Percentiles rank a stretch among this genome's conserved stretches.
Evolutionary conservation across 1,139 yeast genomes (phyloP).

Genomic region (Scheffersomyces illinoinensis): DNA sequence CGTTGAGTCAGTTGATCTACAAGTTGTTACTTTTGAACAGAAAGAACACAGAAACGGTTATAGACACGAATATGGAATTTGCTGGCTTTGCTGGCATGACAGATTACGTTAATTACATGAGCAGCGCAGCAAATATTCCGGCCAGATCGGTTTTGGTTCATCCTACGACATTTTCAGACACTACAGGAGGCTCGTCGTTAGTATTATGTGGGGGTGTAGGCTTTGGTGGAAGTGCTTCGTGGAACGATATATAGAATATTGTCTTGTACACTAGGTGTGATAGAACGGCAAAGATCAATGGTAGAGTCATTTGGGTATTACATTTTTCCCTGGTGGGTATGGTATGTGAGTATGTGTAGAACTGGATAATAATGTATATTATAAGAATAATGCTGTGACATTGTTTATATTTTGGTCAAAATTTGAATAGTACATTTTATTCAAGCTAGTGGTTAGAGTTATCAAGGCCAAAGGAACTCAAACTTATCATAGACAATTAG

Average conservation of each 20-base stretch:
- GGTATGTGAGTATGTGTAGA: not conserved
- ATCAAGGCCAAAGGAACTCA: too few species aligned
- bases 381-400: too few species aligned
- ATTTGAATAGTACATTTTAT: too few species aligned
- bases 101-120: constrained; percentile 2
- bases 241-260: constrained; percentile 21
- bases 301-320: not conserved
- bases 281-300: not conserved
- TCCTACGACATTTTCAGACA: constrained; percentile 14
- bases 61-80: not conserved
- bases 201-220: constrained; percentile 33
- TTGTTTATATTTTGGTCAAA: not conserved
- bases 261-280: not conserved
- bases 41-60: not conserved
- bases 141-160: constrained; percentile 1
- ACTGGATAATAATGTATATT: too few species aligned
- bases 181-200: constrained; percentile 19
- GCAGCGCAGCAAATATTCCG: not conserved
- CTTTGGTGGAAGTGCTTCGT: constrained; percentile 25
- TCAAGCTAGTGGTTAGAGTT: too few species aligned
- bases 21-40: constrained; percentile 1
- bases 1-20: constrained; percentile 6
- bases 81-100: not conserved
- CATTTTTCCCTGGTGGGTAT: not conserved
- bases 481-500: too few species aligned